phyloP scores from a whole-genome alignment of 169 alveolate species.

The Eimeria mitis region DNA sequence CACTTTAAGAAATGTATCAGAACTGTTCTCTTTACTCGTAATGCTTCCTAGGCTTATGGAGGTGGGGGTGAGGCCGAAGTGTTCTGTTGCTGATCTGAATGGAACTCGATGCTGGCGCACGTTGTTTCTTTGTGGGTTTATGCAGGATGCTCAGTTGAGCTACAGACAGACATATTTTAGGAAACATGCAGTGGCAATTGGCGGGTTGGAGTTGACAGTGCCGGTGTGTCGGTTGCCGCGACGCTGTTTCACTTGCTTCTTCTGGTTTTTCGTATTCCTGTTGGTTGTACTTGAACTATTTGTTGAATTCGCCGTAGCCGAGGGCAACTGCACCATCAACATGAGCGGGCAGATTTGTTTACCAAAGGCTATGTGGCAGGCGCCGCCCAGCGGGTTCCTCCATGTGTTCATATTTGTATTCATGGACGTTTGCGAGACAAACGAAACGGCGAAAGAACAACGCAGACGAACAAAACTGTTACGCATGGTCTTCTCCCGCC shows the following conservation, averaged over 20 bases:
- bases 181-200: background rate
- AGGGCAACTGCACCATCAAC: background rate
- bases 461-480: background rate
- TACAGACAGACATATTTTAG: background rate
- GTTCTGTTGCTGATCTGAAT: too few species aligned
- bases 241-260: too few species aligned
- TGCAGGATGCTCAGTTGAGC: background rate
- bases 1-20: background rate
- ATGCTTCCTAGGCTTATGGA: background rate
- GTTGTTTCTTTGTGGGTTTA: background rate
- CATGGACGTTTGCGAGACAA: background rate
- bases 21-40: background rate
- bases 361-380: background rate
- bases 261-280: too few species aligned
- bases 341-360: background rate
- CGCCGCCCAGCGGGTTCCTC: background rate
- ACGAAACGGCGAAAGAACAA: background rate
- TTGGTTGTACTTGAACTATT: too few species aligned
- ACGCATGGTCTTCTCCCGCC: constrained; percentile 79
- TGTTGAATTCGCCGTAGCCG: background rate
- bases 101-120: background rate
- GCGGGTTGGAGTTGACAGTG: background rate
- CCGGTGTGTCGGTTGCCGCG: too few species aligned
- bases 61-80: background rate
- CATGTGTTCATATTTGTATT: background rate